Base-by-base conservation (phyloP, 202 grass and related monocot species). In the Hordeum pubiflorum region DNA sequence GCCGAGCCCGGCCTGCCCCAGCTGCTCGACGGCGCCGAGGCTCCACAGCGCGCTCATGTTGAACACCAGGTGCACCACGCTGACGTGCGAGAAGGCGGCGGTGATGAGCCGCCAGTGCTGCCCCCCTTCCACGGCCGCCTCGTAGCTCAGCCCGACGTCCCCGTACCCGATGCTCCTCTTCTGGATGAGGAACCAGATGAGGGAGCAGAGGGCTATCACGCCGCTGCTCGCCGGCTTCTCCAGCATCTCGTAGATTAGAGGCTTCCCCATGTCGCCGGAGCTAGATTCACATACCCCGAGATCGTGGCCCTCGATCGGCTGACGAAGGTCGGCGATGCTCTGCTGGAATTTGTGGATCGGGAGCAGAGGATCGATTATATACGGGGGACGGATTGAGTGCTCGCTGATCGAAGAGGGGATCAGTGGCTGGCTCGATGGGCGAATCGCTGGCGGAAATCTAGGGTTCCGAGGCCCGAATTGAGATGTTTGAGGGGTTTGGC, bases 31-130 rank as follows among this genome's bases (percentile, higher is more conserved):
- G n/a, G 81, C 69, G 29, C 96, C 92, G 15, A 99, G 92, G 72
- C 96, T 99, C 96, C 96, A 99, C 58, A 99, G 82, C 13, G 96
- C 96, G 57, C 92, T 99, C 90, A 91, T 99, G 90, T 99, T 99
- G 77, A 99, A 99, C 69, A 93, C 87, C 80, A 99, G 66, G 76
- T 99, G 96, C 46, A 99, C 74, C 18, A 99, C 86, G 66, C 92
- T 99, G 82, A 99, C 83, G 83, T 99, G 96, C 7, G 96, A 99
- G 74, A 99, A 93, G 6, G 92, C 87, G 0, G 96, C 91, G 58
- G 90, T 99, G 72, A 99, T 83, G 72, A 96, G 38, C 85, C 96
- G 77, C 96, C 96, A 99, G 81, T 99, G 87, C 43, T 96, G 96
- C 56, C 93, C 80, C 11, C 91, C 90, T 27, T 91, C 90, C 38